Evolutionary conservation across 1,284 basidiomycete genomes (phyloP), one percentile per base, ranked within the genome.

Genomic region (Boletus hoseneyae): DNA sequence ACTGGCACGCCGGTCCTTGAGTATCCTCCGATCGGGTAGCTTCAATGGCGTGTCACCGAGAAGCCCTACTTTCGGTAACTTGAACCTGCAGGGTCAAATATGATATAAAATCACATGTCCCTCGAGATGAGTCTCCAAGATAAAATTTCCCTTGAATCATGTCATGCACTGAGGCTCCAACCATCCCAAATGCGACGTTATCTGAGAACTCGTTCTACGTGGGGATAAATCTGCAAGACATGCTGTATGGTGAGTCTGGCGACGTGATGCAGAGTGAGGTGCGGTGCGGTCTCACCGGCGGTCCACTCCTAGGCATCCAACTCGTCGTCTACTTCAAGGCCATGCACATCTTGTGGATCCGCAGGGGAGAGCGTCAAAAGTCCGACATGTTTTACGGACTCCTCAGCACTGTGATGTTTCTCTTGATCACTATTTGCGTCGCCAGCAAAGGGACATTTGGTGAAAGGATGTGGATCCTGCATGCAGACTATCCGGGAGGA

Each of bases 271-370:
- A 16, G 16, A 16, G 16, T 16, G 16, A 16, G 16, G 12, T 10
- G 25, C 10, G 11, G 11, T 37, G 30, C 5, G 10, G 7, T 52
- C 38, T 52, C 21, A 46, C 30, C 15, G 9, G 32, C 23, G 23
- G 23, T 34, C n/a, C 0, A 10, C 18, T 19, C 18, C 13, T 7
- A 57, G 48, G 45, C 9, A 18, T 53, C 21, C 21, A 54, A 9
- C n/a, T 57, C 6, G 40, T 45, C 15, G 25, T 57, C 13, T 57
- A 57, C 6, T 36, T 56, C 47, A 35, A 41, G 27, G 47, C 47
- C 27, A 55, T 56, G 32, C 33, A 30, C 6, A 6, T 56, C 34
- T 29, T 53, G 2, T 9, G 56, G 13, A 12, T 3, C 9, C 25
- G 27, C 23, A 33, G 35, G 8, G 12, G 23, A 16, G 13, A 10